Percentiles rank a stretch among this genome's conserved stretches.
These are phyloP conservation scores for Choiromyces venosus DNA, from an alignment of 495 filamentous ascomycete species.

Conservation along the genomic window DNA sequence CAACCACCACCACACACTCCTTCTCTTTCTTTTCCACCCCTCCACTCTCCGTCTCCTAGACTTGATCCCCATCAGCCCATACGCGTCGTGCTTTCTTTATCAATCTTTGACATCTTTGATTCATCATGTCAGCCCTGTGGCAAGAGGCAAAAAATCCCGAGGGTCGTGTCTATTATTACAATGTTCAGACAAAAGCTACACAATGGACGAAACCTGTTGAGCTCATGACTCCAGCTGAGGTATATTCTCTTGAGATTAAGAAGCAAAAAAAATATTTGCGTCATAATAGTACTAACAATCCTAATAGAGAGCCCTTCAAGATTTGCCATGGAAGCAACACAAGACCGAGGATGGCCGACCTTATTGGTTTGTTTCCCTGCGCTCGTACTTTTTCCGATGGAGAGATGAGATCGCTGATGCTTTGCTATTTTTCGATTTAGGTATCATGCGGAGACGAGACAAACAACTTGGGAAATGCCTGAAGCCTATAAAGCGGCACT, in stretches of 20 bases:
- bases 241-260: constrained; percentile 40
- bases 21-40: constrained; percentile 17
- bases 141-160: constrained; percentile 74
- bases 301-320: constrained; percentile 57
- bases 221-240: constrained; percentile 81
- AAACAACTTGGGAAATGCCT: constrained; percentile 93
- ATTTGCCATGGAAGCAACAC: constrained; percentile 90
- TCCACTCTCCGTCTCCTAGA: constrained; percentile 20
- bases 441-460: constrained; percentile 79
- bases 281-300: neutral
- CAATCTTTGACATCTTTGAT: constrained; percentile 14
- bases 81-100: constrained; percentile 29
- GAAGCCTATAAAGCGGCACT: constrained; percentile 70
- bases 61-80: constrained; percentile 32
- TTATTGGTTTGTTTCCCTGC: constrained; percentile 61
- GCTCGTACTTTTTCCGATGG: constrained; percentile 9
- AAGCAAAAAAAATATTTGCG: neutral
- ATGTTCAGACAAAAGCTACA: constrained; percentile 75
- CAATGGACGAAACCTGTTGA: constrained; percentile 93
- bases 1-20: constrained; percentile 43
- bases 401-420: neutral
- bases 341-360: constrained; percentile 76
- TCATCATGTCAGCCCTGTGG: constrained; percentile 65
- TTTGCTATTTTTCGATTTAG: constrained; percentile 16
- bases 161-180: constrained; percentile 91